A percentile compares a stretch with the other conserved stretches of the same genome.
phyloP scores from a whole-genome alignment of 1,284 basidiomycete genomes.

The Ustilago xerochloae region DNA sequence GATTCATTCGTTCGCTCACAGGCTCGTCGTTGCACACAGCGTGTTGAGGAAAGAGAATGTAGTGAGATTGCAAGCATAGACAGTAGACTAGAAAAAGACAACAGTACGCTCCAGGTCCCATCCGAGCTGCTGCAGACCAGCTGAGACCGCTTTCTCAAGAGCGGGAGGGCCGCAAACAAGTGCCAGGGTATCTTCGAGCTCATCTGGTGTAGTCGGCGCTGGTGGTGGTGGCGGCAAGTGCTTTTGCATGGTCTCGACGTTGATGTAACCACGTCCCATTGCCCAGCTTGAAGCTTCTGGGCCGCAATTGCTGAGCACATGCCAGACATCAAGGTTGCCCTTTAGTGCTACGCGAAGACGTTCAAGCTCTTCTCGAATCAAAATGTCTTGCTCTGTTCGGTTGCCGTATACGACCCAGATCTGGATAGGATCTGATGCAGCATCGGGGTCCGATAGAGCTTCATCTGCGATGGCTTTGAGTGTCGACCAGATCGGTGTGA shows the following conservation, averaged over 20 bases:
- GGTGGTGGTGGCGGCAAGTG: constrained; percentile 68
- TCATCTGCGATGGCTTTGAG: constrained; percentile 71
- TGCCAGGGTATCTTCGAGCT: constrained; percentile 69
- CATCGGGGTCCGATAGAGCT: constrained; percentile 41
- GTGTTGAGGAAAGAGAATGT: neutral
- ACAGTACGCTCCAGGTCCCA: constrained; percentile 59
- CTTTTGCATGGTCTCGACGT: constrained; percentile 69
- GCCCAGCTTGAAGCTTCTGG: constrained; percentile 69
- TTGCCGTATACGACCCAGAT: constrained; percentile 74
- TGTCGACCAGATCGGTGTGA: constrained; percentile 72
- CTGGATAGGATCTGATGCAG: constrained; percentile 57
- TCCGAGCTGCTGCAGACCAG: constrained; percentile 49
- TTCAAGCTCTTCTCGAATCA: constrained; percentile 74
- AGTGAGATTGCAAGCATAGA: neutral
- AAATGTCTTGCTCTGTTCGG: constrained; percentile 71
- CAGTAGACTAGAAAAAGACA: constrained; percentile 55
- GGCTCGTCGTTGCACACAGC: too few relatives aligned
- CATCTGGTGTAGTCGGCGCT: constrained; percentile 8
- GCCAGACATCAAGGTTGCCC: constrained; percentile 71
- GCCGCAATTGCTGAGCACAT: constrained; percentile 70
- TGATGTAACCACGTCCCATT: constrained; percentile 71
- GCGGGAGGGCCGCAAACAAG: constrained; percentile 74
- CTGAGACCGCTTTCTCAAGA: constrained; percentile 65
- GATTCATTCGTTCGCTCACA: too few relatives aligned
- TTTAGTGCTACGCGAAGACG: constrained; percentile 66